Percentiles rank a stretch among this genome's conserved stretches.
phyloP scores from a whole-genome alignment of 306 rosid genomes.

The Trifolium fragiferum region DNA sequence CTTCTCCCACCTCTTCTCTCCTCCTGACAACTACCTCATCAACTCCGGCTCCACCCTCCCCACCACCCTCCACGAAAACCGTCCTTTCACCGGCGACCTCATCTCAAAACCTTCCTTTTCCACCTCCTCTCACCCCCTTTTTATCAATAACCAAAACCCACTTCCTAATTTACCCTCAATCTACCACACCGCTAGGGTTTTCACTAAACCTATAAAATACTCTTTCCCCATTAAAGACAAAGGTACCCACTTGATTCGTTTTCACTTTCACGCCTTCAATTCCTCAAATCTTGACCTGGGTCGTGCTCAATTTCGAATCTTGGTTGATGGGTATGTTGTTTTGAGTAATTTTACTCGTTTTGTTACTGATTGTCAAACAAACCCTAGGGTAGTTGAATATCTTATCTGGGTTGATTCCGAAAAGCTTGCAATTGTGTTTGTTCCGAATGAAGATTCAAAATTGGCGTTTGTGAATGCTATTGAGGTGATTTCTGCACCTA shows the following conservation, averaged over 20 bases:
- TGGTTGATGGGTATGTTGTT: constrained; percentile 63
- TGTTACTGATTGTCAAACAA: constrained; percentile 7
- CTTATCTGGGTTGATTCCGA: constrained; percentile 59
- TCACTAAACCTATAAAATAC: constrained; percentile 66
- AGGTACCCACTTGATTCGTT: constrained; percentile 87
- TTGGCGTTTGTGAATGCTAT: constrained; percentile 86
- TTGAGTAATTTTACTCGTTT: constrained; percentile 51
- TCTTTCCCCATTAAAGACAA: constrained; percentile 55
- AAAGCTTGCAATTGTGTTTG: constrained; percentile 60
- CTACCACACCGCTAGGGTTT: constrained; percentile 75
- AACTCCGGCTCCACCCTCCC: constrained; percentile 69
- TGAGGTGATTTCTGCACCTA: constrained; percentile 93
- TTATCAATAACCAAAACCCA: constrained; percentile 54
- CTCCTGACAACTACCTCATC: constrained; percentile 82
- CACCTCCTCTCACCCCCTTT: constrained; percentile 44
- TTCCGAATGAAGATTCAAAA: constrained; percentile 57
- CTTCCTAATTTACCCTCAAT: constrained; percentile 44
- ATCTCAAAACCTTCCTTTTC: constrained; percentile 35
- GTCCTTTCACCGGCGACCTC: constrained; percentile 65
- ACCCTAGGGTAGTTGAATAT: constrained; percentile 62
- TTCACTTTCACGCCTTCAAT: constrained; percentile 68
- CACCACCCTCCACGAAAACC: constrained; percentile 60
- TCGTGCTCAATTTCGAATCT: constrained; percentile 66
- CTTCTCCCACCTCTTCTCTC: constrained; percentile 64
- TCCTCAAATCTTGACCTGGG: constrained; percentile 52